Conservation (phyloP, 2,329 filamentous ascomycete species). For the Lasiodiplodia hormozganensis region DNA sequence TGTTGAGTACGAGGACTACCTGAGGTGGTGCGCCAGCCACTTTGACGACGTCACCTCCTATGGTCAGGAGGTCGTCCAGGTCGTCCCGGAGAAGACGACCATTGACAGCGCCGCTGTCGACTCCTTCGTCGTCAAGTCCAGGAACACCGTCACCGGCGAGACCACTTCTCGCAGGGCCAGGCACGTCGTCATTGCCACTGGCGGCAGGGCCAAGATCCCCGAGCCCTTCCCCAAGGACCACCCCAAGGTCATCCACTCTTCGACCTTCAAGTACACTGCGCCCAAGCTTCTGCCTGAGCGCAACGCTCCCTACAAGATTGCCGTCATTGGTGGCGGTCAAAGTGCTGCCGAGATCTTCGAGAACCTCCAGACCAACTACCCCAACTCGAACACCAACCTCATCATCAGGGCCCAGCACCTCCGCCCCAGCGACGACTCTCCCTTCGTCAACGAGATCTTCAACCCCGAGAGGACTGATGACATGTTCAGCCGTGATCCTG, state of each 20-base stretch:
- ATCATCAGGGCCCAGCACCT: slow-evolving; percentile 85
- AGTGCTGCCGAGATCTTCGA: slow-evolving; percentile 95
- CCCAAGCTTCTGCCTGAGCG: slow-evolving; percentile 65
- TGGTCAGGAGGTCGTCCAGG: slow-evolving; percentile 75
- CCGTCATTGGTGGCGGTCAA: slow-evolving; percentile 88
- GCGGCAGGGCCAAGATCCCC: slow-evolving; percentile 74
- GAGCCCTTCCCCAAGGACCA: slow-evolving; percentile 71
- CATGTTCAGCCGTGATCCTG: slow-evolving; percentile 72
- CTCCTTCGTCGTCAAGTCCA: slow-evolving; percentile 72
- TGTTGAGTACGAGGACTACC: slow-evolving; percentile 92
- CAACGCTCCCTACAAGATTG: slow-evolving; percentile 71
- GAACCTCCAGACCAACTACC: slow-evolving; percentile 82
- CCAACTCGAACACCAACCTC: slow-evolving; percentile 77
- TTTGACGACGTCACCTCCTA: slow-evolving; percentile 80
- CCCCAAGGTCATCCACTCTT: slow-evolving; percentile 84
- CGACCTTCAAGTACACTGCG: slow-evolving; percentile 75
- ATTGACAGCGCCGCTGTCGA: slow-evolving; percentile 61
- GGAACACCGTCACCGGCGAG: slow-evolving; percentile 65
- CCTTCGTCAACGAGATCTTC: slow-evolving; percentile 97
- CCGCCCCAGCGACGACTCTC: slow-evolving; percentile 91
- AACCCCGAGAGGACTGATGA: slow-evolving; percentile 83
- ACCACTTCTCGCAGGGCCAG: slow-evolving; percentile 62
- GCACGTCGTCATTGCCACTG: slow-evolving; percentile 74
- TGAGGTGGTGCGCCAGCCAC: slow-evolving; percentile 86
- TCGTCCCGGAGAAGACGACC: slow-evolving; percentile 65